Base-by-base conservation (phyloP, 257 asterid genomes). In the Galeopsis tetrahit region DNA sequence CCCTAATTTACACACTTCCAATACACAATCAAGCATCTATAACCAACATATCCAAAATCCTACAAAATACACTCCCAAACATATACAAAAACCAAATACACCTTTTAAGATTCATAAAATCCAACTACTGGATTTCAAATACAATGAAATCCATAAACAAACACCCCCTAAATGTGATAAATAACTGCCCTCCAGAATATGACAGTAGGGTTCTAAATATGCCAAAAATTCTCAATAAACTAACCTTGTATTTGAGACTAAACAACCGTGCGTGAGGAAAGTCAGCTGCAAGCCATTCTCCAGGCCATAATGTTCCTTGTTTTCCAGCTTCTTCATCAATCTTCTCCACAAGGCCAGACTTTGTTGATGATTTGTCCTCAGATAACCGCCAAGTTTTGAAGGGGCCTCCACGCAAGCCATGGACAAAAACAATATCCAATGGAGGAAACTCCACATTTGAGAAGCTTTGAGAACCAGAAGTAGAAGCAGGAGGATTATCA, bases 331-430 rank as follows among this genome's bases (percentile, higher is more conserved):
- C 99, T 85, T 90, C 96, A 56, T 95, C 99, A 82, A 95, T 95
- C 88, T 92, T 95, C 84, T 95, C 99, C 68, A 95, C 97, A 74
- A 95, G 96, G 81, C 99, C 99, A 78, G 99, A 95, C 82, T 95
- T 95, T 40, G 98, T 92, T 8, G 99, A 95, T 46, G 89, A 90
- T 86, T 95, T 95, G 84, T 95, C 93, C 80, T 92, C 99, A 5
- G 99, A 92, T 77, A 95, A 67, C 74, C 99, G 89, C 99, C 99
- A 95, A 11, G 96, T 92, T 82, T 95, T 95, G 77, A 95, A 92
- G 76, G 99, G 98, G 34, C 99, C 99, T 61, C 99, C 99, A 56
- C 99, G 98, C 73, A 95, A 84, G 73, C 99, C 99, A 59, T 95
- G 99, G 58, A 95, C 90, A 75, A 95, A 95, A 76, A 95, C 96